Conservation (phyloP, 2,329 filamentous ascomycete species). For the Trichophyton benhamiae region DNA sequence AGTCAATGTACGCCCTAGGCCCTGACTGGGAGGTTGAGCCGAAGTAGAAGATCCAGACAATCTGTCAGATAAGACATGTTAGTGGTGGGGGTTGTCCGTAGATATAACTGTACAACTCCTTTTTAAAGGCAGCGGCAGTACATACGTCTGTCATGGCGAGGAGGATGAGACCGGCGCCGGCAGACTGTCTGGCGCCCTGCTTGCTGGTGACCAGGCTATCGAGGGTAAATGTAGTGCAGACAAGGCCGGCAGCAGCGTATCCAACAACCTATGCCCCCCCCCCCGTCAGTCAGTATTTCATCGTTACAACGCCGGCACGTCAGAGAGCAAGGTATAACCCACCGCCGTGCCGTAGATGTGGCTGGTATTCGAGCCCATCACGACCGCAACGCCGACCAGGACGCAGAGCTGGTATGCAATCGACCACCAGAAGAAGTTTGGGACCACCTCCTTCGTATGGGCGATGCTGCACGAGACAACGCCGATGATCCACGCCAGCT, state of each 20-base stretch:
- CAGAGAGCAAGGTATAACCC: slow-evolving; percentile 22
- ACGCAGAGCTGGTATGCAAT: slow-evolving; percentile 74
- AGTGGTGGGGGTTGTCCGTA: not conserved
- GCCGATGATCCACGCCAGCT: slow-evolving; percentile 92
- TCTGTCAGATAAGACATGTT: slow-evolving; percentile 40
- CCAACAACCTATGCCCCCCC: slow-evolving; percentile 56
- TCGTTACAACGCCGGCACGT: not conserved
- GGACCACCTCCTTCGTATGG: slow-evolving; percentile 47
- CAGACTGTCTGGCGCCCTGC: slow-evolving; percentile 61
- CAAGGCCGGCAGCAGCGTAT: slow-evolving; percentile 70
- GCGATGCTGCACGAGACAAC: slow-evolving; percentile 78
- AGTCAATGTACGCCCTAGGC: slow-evolving; percentile 85
- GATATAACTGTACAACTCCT: not conserved
- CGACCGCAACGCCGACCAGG: slow-evolving; percentile 66
- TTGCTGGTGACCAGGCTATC: slow-evolving; percentile 74
- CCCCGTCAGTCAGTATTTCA: slow-evolving; percentile 9
- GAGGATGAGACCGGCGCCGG: slow-evolving; percentile 84
- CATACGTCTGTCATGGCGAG: slow-evolving; percentile 84
- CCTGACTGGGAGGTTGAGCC: slow-evolving; percentile 79
- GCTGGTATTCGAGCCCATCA: slow-evolving; percentile 71
- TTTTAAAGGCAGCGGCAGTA: slow-evolving; percentile 12
- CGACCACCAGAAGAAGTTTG: slow-evolving; percentile 87
- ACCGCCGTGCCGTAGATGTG: slow-evolving; percentile 83
- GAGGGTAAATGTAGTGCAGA: slow-evolving; percentile 73
- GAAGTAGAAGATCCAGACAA: slow-evolving; percentile 98